Base-by-base conservation (phyloP, 2,329 filamentous ascomycete species). In the Colletotrichum melonis region DNA sequence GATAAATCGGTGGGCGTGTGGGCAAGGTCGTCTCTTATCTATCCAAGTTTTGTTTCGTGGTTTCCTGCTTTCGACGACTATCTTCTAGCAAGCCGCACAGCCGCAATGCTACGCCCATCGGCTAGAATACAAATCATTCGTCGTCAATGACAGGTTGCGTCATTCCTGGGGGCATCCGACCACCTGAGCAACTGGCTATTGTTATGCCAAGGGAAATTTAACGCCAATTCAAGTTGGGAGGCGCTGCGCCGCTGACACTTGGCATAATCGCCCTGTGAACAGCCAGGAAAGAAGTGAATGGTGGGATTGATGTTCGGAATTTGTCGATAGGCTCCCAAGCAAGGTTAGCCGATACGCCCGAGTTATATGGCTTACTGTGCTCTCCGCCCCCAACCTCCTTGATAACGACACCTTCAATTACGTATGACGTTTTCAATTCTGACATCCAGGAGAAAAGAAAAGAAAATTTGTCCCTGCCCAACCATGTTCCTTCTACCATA, bases 221-320 rank as follows among this genome's bases (percentile, higher is more conserved):
- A 52, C 63, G 32, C 63, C 63, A 65, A 65, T 65, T 32, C 62
- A 35, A 22, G 56, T 16, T 35, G 12, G 30, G 57, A 35, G 12
- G 57, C 9, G 30, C 9, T 22, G 56, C 5, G 55, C 56, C n/a
- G 56, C 30, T 14, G 2, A 7, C 6, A 22, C 11, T 3, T 22
- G 30, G 49, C 49, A 54, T 9, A n/a, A 26, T 57, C 7, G 55
- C 26, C 26, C n/a, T 14, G 57, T 35, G 22, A 26, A 19, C 9
- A 9, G 4, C 3, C 6, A 0, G 32, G 16, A 32, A 19, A 16
- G 16, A 8, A 7, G 1, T 59, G 4, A 16, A 14, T 26, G 55
- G 55, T 16, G n/a, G 35, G 11, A 19, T 38, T 38, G 5, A 38
- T 38, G 4, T 14, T 9, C 32, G 11, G 11, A 38, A 14, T n/a